Evolutionary conservation across 306 rosid genomes (phyloP).

Genomic region (Ormosia semicastrata): DNA sequence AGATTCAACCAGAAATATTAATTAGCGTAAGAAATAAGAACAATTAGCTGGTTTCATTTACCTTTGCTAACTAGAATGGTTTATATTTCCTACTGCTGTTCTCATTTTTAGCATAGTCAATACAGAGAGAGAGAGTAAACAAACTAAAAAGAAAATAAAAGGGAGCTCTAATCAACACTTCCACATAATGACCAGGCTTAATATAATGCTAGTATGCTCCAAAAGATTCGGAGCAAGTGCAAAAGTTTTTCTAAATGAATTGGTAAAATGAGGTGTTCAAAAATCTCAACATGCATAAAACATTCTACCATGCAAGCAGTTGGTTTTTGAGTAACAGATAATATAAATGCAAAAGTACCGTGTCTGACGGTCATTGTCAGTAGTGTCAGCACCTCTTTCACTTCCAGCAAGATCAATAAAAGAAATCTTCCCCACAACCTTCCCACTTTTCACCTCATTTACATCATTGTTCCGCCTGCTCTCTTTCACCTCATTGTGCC

Average conservation of each 20-base stretch:
- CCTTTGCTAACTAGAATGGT: not conserved
- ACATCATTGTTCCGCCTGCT: slow-evolving; percentile 71
- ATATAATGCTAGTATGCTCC: not conserved
- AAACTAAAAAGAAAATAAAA: not conserved
- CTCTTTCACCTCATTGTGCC: slow-evolving; percentile 85
- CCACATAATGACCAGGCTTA: not conserved
- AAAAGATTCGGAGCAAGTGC: not conserved
- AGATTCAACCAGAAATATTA: not conserved
- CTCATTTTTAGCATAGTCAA: not conserved
- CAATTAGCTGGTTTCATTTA: not conserved
- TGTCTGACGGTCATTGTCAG: slow-evolving; percentile 98
- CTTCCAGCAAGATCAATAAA: slow-evolving; percentile 99
- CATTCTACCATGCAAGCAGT: slow-evolving; percentile 13
- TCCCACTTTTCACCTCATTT: slow-evolving; percentile 75
- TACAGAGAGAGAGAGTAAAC: not conserved
- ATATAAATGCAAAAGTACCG: slow-evolving; percentile 44
- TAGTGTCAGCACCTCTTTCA: slow-evolving; percentile 99
- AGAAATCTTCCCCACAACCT: slow-evolving; percentile 95
- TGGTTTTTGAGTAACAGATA: not conserved
- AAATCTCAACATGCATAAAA: not conserved
- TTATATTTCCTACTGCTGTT: not conserved
- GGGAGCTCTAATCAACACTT: not conserved
- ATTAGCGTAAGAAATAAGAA: not conserved
- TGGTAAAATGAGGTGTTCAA: not conserved
- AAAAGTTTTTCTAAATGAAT: not conserved